Evolutionary conservation across 495 filamentous ascomycete genomes (phyloP), one percentile per base, ranked within the genome.

Genomic region (Penicillium manginii): DNA sequence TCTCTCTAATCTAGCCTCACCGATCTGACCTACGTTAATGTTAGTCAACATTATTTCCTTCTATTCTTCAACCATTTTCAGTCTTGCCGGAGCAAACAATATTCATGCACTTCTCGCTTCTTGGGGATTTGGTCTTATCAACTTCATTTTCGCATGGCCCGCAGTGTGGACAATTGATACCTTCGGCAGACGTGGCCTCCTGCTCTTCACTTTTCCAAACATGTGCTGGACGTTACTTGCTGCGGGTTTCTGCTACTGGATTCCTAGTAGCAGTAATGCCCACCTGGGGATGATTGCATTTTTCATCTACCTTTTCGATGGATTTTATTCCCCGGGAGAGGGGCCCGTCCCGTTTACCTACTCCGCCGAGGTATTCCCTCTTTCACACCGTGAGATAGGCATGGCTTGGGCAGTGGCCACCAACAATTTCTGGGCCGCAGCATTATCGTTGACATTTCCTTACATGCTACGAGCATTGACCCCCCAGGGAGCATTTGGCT

Each of bases 121-220:
- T 0, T 90, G 85, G 63, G 91, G 91, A 2, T 94, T 92, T 64
- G 91, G 91, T 31, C 69, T 90, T 1, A 81, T 93, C 62, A 93
- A 94, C 73, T 93, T 90, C 71, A 46, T 89, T n/a, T 94, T 94
- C 62, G 89, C 90, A 48, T 90, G 85, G 75, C 91, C 91, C 1
- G 91, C 91, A 5, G 80, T 96, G 29, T 90, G 82, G 77, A 92
- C 90, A 8, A 96, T 96, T 61, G 91, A 96, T 71, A 92, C 88
- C 10, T 93, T 86, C 49, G 91, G 91, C 10, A 87, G 91, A 33
- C 84, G 91, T 21, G 78, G 80, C 15, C 80, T 96, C 1, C 82
- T 94, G 1, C 82, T 94, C 5, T 90, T 92, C 70, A 96, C 91
- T 11, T 93, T 93, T 71, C 91, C 91, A 0, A 80, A 92, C 45